phyloP scores from a whole-genome alignment of 2,329 filamentous ascomycete genomes.

The Coniochaeta prunicola region DNA sequence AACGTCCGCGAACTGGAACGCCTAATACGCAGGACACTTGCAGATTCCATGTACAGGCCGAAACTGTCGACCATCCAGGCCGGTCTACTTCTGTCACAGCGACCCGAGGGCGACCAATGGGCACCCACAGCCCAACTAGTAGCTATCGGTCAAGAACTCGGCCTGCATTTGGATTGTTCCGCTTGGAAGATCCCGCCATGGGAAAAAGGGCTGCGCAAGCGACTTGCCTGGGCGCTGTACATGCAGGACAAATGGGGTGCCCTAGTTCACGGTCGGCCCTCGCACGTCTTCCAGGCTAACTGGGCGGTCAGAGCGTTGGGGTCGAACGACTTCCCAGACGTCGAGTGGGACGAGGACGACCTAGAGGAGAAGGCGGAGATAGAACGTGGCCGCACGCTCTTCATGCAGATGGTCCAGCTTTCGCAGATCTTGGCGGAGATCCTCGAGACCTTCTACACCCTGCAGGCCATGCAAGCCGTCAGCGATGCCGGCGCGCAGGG shows the following conservation, averaged over 20 bases:
- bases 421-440: conserved; percentile 73
- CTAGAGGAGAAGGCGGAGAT: conserved; percentile 56
- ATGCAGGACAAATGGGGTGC: conserved; percentile 90
- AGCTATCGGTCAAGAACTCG: conserved; percentile 79
- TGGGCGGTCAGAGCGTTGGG: conserved; percentile 70
- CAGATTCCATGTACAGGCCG: conserved; percentile 71
- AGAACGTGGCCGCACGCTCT: conserved; percentile 62
- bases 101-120: conserved; percentile 73
- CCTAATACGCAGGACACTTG: conserved; percentile 57
- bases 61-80: conserved; percentile 78
- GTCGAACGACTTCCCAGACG: conserved; percentile 65
- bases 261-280: conserved; percentile 76
- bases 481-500: conserved; percentile 60
- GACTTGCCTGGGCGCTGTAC: conserved; percentile 84
- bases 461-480: conserved; percentile 66
- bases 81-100: conserved; percentile 65
- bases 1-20: conserved; percentile 68
- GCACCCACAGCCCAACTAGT: conserved; percentile 81
- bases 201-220: conserved; percentile 78
- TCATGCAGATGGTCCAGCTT: conserved; percentile 68
- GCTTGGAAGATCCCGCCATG: conserved; percentile 81
- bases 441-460: conserved; percentile 75
- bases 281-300: conserved; percentile 60
- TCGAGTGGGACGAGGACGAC: conserved; percentile 57
- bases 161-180: conserved; percentile 80